Evolutionary conservation across 306 rosid genomes (phyloP).

Genomic region (Abrus pulchellus): DNA sequence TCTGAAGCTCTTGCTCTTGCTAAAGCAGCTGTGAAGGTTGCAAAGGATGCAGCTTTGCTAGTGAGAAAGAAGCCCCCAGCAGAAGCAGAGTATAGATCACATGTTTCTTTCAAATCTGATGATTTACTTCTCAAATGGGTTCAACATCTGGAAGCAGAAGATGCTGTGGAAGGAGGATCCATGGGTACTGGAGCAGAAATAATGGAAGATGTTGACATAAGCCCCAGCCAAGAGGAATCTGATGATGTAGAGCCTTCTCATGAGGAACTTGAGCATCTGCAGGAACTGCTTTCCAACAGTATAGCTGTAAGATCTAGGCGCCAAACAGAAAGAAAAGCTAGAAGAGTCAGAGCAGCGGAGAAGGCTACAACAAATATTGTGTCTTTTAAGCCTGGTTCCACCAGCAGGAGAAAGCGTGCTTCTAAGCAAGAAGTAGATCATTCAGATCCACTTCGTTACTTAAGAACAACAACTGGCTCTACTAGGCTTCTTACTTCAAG

Average conservation of each 20-base stretch:
- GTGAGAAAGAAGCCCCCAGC: constrained; percentile 52
- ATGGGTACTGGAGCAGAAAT: constrained; percentile 50
- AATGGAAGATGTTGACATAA: constrained; percentile 51
- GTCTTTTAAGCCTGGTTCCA: constrained; percentile 71
- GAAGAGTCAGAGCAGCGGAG: constrained; percentile 84
- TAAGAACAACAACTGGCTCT: constrained; percentile 76
- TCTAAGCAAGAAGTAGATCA: constrained; percentile 78
- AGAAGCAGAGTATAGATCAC: constrained; percentile 47
- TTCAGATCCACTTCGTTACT: constrained; percentile 85
- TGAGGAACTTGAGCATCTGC: constrained; percentile 73
- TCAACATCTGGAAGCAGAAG: constrained; percentile 63
- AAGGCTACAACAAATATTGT: constrained; percentile 74
- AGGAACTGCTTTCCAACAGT: constrained; percentile 61
- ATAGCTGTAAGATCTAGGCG: constrained; percentile 83
- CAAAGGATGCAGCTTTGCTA: constrained; percentile 76
- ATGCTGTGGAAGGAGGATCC: constrained; percentile 56
- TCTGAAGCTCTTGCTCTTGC: constrained; percentile 95
- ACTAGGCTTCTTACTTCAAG: constrained; percentile 77
- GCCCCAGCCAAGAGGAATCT: constrained; percentile 52
- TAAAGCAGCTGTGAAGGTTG: constrained; percentile 87
- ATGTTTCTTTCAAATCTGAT: constrained; percentile 53
- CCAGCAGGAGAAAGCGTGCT: constrained; percentile 74
- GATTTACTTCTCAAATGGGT: constrained; percentile 67
- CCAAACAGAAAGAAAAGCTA: constrained; percentile 85
- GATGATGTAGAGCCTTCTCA: constrained; percentile 59